phyloP scores from a whole-genome alignment of 2,329 filamentous ascomycete species.

The Trichoderma koningii region DNA sequence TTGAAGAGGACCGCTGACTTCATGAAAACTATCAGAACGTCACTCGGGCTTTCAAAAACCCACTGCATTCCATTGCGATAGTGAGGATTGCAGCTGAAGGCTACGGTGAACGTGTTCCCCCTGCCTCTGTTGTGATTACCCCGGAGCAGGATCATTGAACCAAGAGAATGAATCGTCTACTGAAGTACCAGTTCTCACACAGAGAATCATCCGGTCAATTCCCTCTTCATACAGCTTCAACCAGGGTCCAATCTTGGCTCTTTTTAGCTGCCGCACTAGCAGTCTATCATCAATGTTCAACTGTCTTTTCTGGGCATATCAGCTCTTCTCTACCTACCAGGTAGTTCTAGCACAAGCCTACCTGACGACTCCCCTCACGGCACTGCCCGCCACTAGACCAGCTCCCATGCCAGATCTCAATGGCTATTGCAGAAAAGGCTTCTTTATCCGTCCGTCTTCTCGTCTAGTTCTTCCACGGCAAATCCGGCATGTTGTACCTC shows the following conservation, averaged over 20 bases:
- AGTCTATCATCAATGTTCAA: neutral
- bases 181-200: neutral
- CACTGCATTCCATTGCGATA: too few relatives aligned
- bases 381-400: neutral
- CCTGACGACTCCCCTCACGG: too few relatives aligned
- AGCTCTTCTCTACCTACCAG: neutral
- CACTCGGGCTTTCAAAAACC: neutral
- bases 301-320: neutral
- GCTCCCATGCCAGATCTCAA: neutral
- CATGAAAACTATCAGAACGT: too few relatives aligned
- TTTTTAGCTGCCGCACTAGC: conserved; percentile 1
- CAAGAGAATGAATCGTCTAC: neutral
- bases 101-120: too few relatives aligned
- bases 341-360: neutral
- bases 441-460: neutral
- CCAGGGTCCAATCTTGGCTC: neutral
- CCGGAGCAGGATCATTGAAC: too few relatives aligned
- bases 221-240: neutral
- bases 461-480: neutral
- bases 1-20: neutral
- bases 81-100: neutral
- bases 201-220: neutral
- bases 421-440: neutral
- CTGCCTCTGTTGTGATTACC: too few relatives aligned
- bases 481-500: neutral